These are phyloP conservation scores for Lepidium sativum DNA, from an alignment of 345 rosid species.

Conservation along the genomic window DNA sequence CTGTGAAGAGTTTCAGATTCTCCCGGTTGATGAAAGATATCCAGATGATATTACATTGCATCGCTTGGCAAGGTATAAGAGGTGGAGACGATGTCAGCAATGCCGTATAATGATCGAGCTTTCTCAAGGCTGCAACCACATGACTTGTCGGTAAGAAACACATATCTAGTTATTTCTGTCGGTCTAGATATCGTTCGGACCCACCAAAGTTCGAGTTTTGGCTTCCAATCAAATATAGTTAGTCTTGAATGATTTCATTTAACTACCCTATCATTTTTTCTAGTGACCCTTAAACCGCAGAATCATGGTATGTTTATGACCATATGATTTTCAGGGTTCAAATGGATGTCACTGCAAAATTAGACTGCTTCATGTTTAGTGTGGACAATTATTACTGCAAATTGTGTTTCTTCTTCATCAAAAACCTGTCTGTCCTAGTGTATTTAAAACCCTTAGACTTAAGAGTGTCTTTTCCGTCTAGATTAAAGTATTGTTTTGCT, in stretches of 20 bases:
- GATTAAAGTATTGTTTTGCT: not conserved
- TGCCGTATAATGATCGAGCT: slow-evolving; percentile 93
- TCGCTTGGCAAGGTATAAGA: slow-evolving; percentile 67
- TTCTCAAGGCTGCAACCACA: slow-evolving; percentile 87
- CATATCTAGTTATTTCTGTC: not conserved
- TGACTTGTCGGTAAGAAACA: slow-evolving; percentile 84
- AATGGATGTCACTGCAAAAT: not conserved
- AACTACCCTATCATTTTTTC: not conserved
- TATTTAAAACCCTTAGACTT: not conserved
- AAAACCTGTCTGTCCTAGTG: not conserved
- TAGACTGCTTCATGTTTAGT: not conserved
- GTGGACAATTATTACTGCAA: not conserved
- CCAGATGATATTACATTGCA: slow-evolving; percentile 75
- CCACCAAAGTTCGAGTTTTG: not conserved
- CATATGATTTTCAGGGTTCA: not conserved
- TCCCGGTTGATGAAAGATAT: slow-evolving; percentile 80
- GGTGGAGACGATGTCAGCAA: slow-evolving; percentile 93
- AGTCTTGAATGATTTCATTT: not conserved
- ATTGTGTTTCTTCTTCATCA: not conserved
- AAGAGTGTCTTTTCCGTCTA: not conserved
- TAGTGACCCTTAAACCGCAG: not conserved
- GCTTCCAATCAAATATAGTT: not conserved
- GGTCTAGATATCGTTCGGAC: not conserved
- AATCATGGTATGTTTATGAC: not conserved
- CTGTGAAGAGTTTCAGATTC: slow-evolving; percentile 84